phyloP scores from a whole-genome alignment of 345 rosid species.

The Mercurialis annua region DNA sequence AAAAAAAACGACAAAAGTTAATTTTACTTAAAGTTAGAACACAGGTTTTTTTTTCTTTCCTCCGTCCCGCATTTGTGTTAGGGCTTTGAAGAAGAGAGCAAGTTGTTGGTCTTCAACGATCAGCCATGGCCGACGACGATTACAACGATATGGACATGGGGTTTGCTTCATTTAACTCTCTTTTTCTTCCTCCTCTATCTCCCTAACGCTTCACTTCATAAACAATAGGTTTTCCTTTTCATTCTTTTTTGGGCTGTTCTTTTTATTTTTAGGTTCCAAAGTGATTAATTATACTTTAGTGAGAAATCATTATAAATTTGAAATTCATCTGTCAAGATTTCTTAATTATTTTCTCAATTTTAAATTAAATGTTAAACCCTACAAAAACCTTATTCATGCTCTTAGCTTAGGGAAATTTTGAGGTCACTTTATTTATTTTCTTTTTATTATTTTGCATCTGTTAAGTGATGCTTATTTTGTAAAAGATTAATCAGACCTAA shows the following conservation, averaged over 20 bases:
- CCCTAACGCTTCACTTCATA: not conserved
- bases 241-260: not conserved
- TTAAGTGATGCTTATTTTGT: not conserved
- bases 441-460: not conserved
- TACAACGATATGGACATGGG: constrained; percentile 64
- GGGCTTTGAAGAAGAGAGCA: constrained; percentile 6
- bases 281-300: too few relatives aligned
- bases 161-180: constrained; percentile 28
- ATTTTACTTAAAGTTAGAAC: too few relatives aligned
- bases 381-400: too few relatives aligned
- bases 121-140: constrained; percentile 72
- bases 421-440: not conserved
- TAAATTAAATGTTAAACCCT: too few relatives aligned
- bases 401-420: too few relatives aligned
- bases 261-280: not conserved
- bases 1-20: too few relatives aligned
- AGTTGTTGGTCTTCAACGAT: not conserved
- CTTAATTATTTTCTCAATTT: too few relatives aligned
- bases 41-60: not conserved
- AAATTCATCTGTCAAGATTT: too few relatives aligned
- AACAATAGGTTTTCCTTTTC: not conserved
- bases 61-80: too few relatives aligned
- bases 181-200: not conserved
- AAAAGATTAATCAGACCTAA: not conserved
- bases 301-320: too few relatives aligned